phyloP scores from a whole-genome alignment of 805 yeast genomes.

The Pichia membranifaciens region DNA sequence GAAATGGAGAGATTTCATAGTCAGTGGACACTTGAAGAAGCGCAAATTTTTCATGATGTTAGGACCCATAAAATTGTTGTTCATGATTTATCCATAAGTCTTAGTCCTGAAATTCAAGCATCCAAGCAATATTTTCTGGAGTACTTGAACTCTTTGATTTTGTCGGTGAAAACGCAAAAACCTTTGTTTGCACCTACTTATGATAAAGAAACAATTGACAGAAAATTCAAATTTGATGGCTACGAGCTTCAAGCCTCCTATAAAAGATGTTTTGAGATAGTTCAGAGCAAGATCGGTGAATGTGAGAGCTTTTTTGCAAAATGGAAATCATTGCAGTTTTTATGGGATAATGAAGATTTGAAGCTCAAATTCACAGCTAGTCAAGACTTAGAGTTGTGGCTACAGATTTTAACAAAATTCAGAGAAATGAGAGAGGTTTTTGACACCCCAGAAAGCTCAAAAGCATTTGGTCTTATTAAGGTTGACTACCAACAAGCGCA shows the following conservation, averaged over 20 bases:
- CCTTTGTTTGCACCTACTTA: conserved; percentile 21
- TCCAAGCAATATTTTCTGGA: conserved; percentile 31
- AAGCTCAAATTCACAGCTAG: conserved; percentile 34
- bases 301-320: not conserved
- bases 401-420: conserved; percentile 38
- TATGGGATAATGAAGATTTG: conserved; percentile 52
- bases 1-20: conserved; percentile 9
- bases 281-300: not conserved
- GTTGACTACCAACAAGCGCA: conserved; percentile 52
- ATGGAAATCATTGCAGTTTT: conserved; percentile 52
- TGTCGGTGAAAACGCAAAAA: conserved; percentile 24
- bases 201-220: not conserved
- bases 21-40: conserved; percentile 22
- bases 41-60: not conserved
- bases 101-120: conserved; percentile 37
- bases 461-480: conserved; percentile 35
- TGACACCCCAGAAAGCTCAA: conserved; percentile 42
- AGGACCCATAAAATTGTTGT: conserved; percentile 32
- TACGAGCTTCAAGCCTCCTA: not conserved
- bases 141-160: conserved; percentile 22
- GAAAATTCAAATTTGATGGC: not conserved
- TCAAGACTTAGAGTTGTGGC: conserved; percentile 41
- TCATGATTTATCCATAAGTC: conserved; percentile 32
- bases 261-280: not conserved
- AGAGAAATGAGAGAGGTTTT: conserved; percentile 39